Evolutionary conservation across 768 basidiomycete genomes (phyloP), one percentile per base, ranked within the genome.

Genomic region (Kwoniella pini): DNA sequence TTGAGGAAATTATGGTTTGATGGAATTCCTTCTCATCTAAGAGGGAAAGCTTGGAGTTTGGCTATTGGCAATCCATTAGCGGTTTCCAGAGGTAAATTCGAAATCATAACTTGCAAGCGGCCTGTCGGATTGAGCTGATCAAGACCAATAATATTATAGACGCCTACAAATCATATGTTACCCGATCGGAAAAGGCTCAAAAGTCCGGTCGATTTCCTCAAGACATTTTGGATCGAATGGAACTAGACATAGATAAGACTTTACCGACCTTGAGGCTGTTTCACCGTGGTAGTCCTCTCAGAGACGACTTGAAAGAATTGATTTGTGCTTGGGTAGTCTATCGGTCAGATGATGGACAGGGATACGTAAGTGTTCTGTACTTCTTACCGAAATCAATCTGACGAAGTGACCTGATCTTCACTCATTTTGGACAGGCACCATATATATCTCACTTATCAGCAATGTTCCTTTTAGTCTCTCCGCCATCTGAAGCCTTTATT

Each of bases 351-450:
- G 72, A 74, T 31, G 77, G 73, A 28, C 19, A 67, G 33, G 77
- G 77, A 22, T 78, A 78, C 65, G 77, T 78, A 52, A 63, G 77
- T 73, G 6, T 6, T n/a, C n/a, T n/a, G n/a, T n/a, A n/a, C n/a
- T n/a, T n/a, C n/a, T n/a, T n/a, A n/a, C n/a, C n/a, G n/a, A n/a
- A n/a, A n/a, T n/a, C n/a, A n/a, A n/a, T n/a, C 33, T 36, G 7
- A 36, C 33, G 7, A 15, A 36, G 9, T 7, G 33, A 36, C 33
- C 15, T 15, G 33, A 36, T 36, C 33, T 9, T 9, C 15, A 7
- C 33, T 36, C 33, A 12, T 36, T 4, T 44, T n/a, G n/a, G 33
- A 15, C 15, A 78, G 77, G 70, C 72, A 12, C 66, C 71, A 22
- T 74, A 73, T 39, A 69, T 78, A 39, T 65, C 65, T 22, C 67